These are phyloP conservation scores for Ophiostoma australiae DNA, from an alignment of 2,329 filamentous ascomycete genomes.

Conservation along the genomic window DNA sequence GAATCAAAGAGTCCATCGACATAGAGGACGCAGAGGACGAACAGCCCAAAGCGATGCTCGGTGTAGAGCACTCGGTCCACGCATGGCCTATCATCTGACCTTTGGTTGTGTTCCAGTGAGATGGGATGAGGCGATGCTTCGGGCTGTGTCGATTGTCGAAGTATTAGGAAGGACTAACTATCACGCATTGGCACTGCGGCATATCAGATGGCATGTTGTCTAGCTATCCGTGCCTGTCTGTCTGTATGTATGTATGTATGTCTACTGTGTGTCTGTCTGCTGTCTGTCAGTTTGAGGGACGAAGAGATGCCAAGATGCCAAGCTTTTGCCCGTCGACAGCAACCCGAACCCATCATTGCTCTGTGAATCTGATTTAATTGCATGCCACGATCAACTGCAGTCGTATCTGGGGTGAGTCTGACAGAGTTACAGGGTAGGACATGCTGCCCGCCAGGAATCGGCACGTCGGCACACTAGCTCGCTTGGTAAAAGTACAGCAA, in stretches of 20 bases:
- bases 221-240: too few species aligned
- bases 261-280: too few species aligned
- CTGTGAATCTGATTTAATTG: background rate
- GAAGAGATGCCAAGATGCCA: background rate
- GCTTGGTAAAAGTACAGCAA: background rate
- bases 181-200: too few species aligned
- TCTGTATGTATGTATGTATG: too few species aligned
- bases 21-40: background rate
- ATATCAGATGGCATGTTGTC: background rate
- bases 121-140: background rate
- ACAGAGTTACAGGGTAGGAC: background rate
- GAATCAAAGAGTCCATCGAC: background rate
- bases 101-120: background rate
- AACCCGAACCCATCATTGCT: background rate
- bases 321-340: background rate
- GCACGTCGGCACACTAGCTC: conserved; percentile 1
- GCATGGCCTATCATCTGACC: background rate
- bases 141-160: too few species aligned
- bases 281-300: too few species aligned
- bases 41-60: background rate
- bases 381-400: background rate
- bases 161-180: too few species aligned
- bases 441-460: background rate
- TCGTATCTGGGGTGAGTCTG: background rate
- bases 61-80: background rate